phyloP scores from a whole-genome alignment of 257 asterid genomes.

The Cordia subcordata region DNA sequence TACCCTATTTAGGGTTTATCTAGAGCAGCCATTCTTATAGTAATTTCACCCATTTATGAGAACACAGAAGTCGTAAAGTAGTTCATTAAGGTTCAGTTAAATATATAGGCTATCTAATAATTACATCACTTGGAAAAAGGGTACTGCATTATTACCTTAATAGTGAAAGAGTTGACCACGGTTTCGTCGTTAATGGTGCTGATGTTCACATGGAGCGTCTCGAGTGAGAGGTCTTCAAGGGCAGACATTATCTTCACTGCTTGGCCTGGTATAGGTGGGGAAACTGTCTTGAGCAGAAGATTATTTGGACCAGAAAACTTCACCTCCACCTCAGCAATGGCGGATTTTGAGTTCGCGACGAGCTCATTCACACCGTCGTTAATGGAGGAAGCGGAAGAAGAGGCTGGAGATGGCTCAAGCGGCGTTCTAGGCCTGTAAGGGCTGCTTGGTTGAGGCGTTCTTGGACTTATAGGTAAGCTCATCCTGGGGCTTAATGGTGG shows the following conservation, averaged over 20 bases:
- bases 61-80: too few species aligned
- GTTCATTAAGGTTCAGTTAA: too few species aligned
- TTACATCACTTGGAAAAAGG: neutral
- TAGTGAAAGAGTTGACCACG: slow-evolving; percentile 76
- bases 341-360: slow-evolving; percentile 73
- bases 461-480: slow-evolving; percentile 71
- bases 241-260: slow-evolving; percentile 56
- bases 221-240: slow-evolving; percentile 62
- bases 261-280: slow-evolving; percentile 68
- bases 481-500: slow-evolving; percentile 75
- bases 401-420: slow-evolving; percentile 36
- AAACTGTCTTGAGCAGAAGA: slow-evolving; percentile 57
- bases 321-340: slow-evolving; percentile 84
- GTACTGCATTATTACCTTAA: slow-evolving; percentile 48
- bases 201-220: slow-evolving; percentile 71
- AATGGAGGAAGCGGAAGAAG: slow-evolving; percentile 45
- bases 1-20: too few species aligned
- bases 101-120: too few species aligned
- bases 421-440: slow-evolving; percentile 49
- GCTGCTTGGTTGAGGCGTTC: slow-evolving; percentile 50
- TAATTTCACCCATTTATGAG: too few species aligned
- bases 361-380: slow-evolving; percentile 62
- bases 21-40: too few species aligned
- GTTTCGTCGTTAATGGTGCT: slow-evolving; percentile 56
- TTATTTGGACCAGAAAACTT: slow-evolving; percentile 79